Evolutionary conservation across 139 green algal species (phyloP).

Genomic region (Zygnema circumcarinatum): DNA sequence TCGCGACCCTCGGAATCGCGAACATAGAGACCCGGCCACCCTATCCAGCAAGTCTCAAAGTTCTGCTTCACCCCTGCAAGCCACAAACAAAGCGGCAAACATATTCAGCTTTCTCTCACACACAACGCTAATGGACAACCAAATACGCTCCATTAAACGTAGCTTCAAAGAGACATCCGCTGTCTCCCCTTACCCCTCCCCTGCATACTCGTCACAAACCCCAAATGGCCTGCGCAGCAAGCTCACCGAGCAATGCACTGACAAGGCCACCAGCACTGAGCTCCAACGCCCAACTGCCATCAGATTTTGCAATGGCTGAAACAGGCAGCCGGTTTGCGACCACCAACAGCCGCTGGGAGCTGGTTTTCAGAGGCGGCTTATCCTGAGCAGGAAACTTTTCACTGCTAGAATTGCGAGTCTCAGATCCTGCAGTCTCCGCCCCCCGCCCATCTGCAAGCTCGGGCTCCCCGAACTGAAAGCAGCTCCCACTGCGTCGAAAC

Average conservation of each 20-base stretch:
- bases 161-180: no score
- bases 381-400: no score
- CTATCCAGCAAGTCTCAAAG: conserved; percentile 90
- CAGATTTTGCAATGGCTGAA: conserved; percentile 73
- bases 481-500: conserved; percentile 18
- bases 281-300: conserved; percentile 84
- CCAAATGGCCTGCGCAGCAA: no score
- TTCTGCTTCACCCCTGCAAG: conserved; percentile 77
- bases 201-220: no score
- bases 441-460: conserved; percentile 18
- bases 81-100: no score
- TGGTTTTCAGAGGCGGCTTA: neutral
- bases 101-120: no score
- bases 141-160: no score
- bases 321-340: conserved; percentile 96
- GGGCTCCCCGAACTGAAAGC: conserved; percentile 36
- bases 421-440: neutral
- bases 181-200: no score
- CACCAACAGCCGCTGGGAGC: conserved; percentile 82
- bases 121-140: no score
- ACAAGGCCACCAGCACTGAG: conserved; percentile 91
- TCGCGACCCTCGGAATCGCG: no score
- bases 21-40: conserved; percentile 93
- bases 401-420: conserved; percentile 24
- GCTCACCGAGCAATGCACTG: conserved; percentile 79